Percentiles rank a stretch among this genome's conserved stretches.
phyloP scores from a whole-genome alignment of 495 filamentous ascomycete species.

The Pseudevernia furfuracea region DNA sequence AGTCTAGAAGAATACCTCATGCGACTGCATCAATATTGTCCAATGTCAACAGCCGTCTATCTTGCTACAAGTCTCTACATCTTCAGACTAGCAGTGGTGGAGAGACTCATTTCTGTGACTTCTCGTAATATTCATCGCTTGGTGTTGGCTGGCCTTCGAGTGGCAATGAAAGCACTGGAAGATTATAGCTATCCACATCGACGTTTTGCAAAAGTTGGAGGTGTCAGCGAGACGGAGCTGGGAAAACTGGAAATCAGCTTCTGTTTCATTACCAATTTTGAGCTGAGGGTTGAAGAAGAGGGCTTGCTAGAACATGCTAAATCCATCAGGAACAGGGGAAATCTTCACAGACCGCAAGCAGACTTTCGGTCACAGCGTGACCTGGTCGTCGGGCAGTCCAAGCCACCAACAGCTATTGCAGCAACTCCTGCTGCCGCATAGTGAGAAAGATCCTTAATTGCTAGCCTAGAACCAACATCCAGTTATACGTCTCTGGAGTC shows the following conservation, averaged over 20 bases:
- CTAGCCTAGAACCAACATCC: neutral
- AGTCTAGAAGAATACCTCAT: conserved; percentile 75
- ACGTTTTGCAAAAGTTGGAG: conserved; percentile 81
- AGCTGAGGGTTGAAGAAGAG: conserved; percentile 61
- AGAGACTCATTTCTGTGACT: conserved; percentile 67
- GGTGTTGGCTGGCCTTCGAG: conserved; percentile 70
- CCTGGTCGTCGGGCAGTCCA: conserved; percentile 9
- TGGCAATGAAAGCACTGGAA: conserved; percentile 89
- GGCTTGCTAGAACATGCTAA: conserved; percentile 45
- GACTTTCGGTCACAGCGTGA: conserved; percentile 20
- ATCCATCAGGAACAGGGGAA: conserved; percentile 10
- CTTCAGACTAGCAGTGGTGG: conserved; percentile 64
- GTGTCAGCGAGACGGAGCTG: conserved; percentile 72
- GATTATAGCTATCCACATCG: conserved; percentile 79
- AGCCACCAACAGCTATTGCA: neutral
- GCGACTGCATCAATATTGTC: conserved; percentile 83
- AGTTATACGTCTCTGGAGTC: neutral
- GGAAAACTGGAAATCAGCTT: conserved; percentile 82
- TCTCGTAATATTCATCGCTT: conserved; percentile 80
- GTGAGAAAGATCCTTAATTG: neutral
- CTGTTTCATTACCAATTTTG: conserved; percentile 77
- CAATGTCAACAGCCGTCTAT: conserved; percentile 92
- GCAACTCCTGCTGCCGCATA: conserved; percentile 12
- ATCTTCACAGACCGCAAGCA: conserved; percentile 7
- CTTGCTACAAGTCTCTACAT: conserved; percentile 91